Percentiles rank a stretch among this genome's conserved stretches.
phyloP scores from a whole-genome alignment of 495 filamentous ascomycete genomes.

The Aspergillus indologenus region DNA sequence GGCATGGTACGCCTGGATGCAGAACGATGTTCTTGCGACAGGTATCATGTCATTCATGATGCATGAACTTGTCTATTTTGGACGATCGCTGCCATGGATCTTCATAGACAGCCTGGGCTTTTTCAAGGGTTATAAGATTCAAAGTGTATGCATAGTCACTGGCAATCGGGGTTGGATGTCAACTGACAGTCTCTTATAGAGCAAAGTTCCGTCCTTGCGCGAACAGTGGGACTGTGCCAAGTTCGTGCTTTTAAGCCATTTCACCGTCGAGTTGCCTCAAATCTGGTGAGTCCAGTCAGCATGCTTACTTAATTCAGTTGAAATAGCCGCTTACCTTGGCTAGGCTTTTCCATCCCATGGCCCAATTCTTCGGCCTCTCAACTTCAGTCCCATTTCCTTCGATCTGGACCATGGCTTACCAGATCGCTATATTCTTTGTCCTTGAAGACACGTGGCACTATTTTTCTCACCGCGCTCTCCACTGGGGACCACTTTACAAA shows the following conservation, averaged over 20 bases:
- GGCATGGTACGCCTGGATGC: constrained; percentile 98
- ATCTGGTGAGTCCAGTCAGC: constrained; percentile 64
- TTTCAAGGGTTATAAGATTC: constrained; percentile 92
- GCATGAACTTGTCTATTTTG: constrained; percentile 94
- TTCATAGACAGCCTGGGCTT: constrained; percentile 83
- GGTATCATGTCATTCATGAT: constrained; percentile 95
- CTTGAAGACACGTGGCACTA: constrained; percentile 98
- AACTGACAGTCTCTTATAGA: constrained; percentile 38
- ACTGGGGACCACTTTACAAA: constrained; percentile 94
- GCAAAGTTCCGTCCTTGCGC: constrained; percentile 81
- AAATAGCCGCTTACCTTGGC: neutral
- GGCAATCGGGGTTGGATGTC: neutral
- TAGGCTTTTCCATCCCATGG: constrained; percentile 95
- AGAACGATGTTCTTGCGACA: constrained; percentile 92
- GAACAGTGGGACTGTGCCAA: constrained; percentile 95
- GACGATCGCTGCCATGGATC: constrained; percentile 87
- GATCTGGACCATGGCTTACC: constrained; percentile 79
- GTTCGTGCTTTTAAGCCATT: constrained; percentile 87
- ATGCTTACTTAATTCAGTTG: neutral
- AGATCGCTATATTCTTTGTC: constrained; percentile 93
- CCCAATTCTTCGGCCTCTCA: constrained; percentile 83
- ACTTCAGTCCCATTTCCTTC: constrained; percentile 89
- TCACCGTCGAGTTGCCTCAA: constrained; percentile 95
- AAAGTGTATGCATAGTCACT: constrained; percentile 59
- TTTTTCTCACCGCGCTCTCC: constrained; percentile 89